These are phyloP conservation scores for Bassia scoparia DNA, from an alignment of 148 eudicot genomes.

Conservation along the genomic window DNA sequence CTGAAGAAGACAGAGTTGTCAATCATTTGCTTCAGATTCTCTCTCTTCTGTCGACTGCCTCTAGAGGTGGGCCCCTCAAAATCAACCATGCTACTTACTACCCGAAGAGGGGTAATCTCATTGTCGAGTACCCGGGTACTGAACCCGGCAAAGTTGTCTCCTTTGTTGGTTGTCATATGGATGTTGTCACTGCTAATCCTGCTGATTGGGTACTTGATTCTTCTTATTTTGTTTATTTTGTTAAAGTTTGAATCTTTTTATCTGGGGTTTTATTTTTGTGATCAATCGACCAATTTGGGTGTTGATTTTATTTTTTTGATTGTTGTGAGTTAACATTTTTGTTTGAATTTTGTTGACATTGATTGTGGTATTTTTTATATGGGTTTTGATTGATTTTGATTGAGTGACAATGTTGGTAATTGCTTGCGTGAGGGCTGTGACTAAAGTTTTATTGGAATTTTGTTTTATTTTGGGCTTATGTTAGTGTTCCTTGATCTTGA, in stretches of 20 bases:
- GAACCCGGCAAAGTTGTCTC: conserved; percentile 57
- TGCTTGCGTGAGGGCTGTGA: too few species aligned
- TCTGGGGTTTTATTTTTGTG: conserved; percentile 7
- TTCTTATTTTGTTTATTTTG: too few species aligned
- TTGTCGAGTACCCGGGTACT: conserved; percentile 90
- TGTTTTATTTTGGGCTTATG: neutral
- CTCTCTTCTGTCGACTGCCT: conserved; percentile 57
- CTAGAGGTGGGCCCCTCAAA: conserved; percentile 75
- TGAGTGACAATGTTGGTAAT: too few species aligned
- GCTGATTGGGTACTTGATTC: conserved; percentile 62
- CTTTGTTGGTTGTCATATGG: conserved; percentile 98
- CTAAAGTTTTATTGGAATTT: neutral
- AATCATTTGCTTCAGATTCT: conserved; percentile 60
- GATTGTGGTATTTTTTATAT: neutral
- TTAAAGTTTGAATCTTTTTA: neutral
- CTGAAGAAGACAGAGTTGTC: conserved; percentile 87
- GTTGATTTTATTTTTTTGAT: neutral
- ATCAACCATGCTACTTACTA: conserved; percentile 66
- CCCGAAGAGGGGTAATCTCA: conserved; percentile 78
- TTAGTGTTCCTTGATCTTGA: conserved; percentile 2
- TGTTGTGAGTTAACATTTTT: too few species aligned
- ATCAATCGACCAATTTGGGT: conserved; percentile 6
- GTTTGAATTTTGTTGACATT: neutral
- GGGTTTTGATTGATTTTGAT: neutral
- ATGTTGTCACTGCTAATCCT: conserved; percentile 93